Evolutionary conservation across 345 rosid species (phyloP), one percentile per base, ranked within the genome.

Genomic region (Anastatica hierochuntica): DNA sequence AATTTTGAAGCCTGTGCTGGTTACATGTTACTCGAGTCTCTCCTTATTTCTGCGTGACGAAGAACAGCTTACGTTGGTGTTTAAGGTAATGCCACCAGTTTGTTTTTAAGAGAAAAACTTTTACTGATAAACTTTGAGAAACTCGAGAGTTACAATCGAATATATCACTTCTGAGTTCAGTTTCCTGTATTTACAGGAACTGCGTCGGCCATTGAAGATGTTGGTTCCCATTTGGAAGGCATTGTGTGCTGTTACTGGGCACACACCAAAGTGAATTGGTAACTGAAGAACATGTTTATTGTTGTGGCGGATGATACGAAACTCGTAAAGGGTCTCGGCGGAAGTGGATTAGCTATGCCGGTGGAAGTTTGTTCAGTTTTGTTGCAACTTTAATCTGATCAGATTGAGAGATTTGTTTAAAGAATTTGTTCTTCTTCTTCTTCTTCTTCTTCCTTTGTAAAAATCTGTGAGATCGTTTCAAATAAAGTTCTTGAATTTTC

Each of bases 1-100:
- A 70, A 75, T 87, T 30, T 68, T 87, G 80, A 90, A 77, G 75
- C 92, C 96, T n/a, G 75, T 88, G 35, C 62, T 90, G 56, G 64
- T 77, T 29, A 79, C 95, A 54, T 92, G 97, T 69, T 92, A 81
- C 65, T 83, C 88, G 98, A 81, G 79, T 58, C 73, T 88, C 53
- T 85, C 88, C 27, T 74, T 87, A 52, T 43, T 77, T 69, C 52
- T 82, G 38, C 72, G 64, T 2, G 92, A 66, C 5, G 94, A 90
- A 68, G 80, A 69, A 41, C 79, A 90, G 34, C 72, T 80, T 68
- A 72, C 67, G 44, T 72, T 79, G 44, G 85, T 84, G 41, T 84
- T 84, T 62, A 75, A 77, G 92, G 98, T 90, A 73, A 44, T 42
- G 10, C 58, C 11, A 31, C 11, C 16, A 13, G 14, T 39, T 58